Percentiles rank a stretch among this genome's conserved stretches.
phyloP scores from a whole-genome alignment of 169 alveolate genomes.

The Theileria annulata region DNA sequence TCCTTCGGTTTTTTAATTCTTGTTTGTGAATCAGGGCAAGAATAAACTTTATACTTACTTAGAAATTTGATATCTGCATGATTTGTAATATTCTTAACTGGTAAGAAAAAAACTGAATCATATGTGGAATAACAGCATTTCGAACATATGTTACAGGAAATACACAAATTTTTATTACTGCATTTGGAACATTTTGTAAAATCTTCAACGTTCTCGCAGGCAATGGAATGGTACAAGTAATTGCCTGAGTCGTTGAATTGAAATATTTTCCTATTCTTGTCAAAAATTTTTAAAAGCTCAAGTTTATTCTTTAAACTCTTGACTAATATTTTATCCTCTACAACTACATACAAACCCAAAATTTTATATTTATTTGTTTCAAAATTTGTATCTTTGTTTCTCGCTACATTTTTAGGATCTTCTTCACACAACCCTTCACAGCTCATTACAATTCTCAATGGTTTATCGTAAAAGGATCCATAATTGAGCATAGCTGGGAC shows the following conservation, averaged over 20 bases:
- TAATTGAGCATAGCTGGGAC: not conserved
- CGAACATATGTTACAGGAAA: not conserved
- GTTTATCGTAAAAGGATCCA: conserved; percentile 16
- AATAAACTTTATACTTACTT: not conserved
- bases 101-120: not conserved
- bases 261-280: conserved; percentile 29
- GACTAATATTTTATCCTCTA: not conserved
- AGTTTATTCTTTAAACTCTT: conserved; percentile 17
- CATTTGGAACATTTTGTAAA: not conserved
- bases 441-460: not conserved
- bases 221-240: not conserved
- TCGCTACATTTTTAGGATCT: not conserved
- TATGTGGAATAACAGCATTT: not conserved
- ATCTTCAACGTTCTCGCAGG: not conserved
- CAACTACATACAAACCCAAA: not conserved
- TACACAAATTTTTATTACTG: not conserved
- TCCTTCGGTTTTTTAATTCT: not conserved
- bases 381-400: not conserved
- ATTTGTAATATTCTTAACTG: not conserved
- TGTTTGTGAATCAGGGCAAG: not conserved
- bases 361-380: not conserved
- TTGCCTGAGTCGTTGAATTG: not conserved
- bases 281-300: conserved; percentile 25
- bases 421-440: not conserved
- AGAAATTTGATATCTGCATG: not conserved